These are phyloP conservation scores for Seiridium unicorne DNA, from an alignment of 2,329 filamentous ascomycete genomes.

Conservation along the genomic window DNA sequence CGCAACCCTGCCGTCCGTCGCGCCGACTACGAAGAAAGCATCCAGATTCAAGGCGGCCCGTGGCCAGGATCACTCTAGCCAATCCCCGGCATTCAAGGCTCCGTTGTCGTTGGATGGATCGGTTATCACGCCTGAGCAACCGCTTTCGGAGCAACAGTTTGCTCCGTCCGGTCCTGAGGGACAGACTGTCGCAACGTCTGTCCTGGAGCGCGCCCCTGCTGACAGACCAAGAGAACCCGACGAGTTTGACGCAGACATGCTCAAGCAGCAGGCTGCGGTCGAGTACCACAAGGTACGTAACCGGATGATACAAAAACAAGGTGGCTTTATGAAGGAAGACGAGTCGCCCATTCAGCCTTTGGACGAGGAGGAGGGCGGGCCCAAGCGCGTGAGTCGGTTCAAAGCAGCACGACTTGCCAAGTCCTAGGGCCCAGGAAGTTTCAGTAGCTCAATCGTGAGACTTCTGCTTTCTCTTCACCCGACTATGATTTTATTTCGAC, in stretches of 20 bases:
- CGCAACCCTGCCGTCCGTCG: constrained; percentile 10
- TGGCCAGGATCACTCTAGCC: constrained; percentile 6
- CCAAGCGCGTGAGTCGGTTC: constrained; percentile 68
- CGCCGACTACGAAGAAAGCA: constrained; percentile 33
- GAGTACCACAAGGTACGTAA: constrained; percentile 85
- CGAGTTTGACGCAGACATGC: constrained; percentile 69
- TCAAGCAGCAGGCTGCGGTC: constrained; percentile 74
- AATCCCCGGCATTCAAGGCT: constrained; percentile 9
- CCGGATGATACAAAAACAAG: constrained; percentile 76
- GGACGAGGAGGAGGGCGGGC: constrained; percentile 63
- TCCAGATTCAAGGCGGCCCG: constrained; percentile 53
- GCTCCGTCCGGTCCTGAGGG: constrained; percentile 50
- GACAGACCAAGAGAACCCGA: constrained; percentile 44
- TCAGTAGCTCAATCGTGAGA: constrained; percentile 15
- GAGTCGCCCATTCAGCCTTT: constrained; percentile 66
- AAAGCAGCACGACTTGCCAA: constrained; percentile 65
- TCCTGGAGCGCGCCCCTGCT: constrained; percentile 53
- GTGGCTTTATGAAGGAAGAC: constrained; percentile 75
- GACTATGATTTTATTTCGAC: background rate
- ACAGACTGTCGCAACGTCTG: constrained; percentile 55
- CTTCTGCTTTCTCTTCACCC: constrained; percentile 8
- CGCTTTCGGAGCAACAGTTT: constrained; percentile 37
- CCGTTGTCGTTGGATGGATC: constrained; percentile 1
- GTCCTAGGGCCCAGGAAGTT: constrained; percentile 33
- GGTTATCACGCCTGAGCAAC: constrained; percentile 35